Evolutionary conservation across 2,329 filamentous ascomycete species (phyloP), one percentile per base, ranked within the genome.

Genomic region (Gnomoniopsis sp.): DNA sequence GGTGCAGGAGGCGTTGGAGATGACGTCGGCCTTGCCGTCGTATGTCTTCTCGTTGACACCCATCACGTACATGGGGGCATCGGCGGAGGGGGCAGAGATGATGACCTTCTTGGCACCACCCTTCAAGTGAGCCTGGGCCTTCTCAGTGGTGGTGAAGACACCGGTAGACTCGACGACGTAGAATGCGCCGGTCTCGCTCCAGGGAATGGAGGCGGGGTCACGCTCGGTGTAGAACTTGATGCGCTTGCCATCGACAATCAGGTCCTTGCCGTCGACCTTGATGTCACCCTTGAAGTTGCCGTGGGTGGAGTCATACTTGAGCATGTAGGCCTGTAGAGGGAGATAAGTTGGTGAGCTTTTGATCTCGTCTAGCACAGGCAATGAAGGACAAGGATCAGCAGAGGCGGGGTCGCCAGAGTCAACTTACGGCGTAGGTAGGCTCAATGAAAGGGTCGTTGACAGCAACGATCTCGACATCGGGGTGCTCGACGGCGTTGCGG

Each of bases 371-470:
- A n/a, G n/a, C n/a, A n/a, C n/a, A n/a, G n/a, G n/a, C n/a, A n/a
- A n/a, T n/a, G n/a, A n/a, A n/a, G n/a, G n/a, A n/a, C n/a, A n/a
- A n/a, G n/a, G n/a, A n/a, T n/a, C n/a, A n/a, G n/a, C n/a, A n/a
- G n/a, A n/a, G n/a, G n/a, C n/a, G n/a, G n/a, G n/a, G n/a, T n/a
- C n/a, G n/a, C n/a, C n/a, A 58, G 52, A 57, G 55, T 55, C 46
- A 61, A 89, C 92, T 84, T 88, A 96, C 93, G 78, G 95, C 95
- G 81, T 98, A 98, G 79, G 93, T 82, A 72, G 90, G 86, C 81
- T 97, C 93, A 81, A 99, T 98, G 89, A 99, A 98, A 71, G 95
- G 95, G 79, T 98, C 95, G 86, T 99, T 98, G 82, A 97, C 91
- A 71, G 95, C 93, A 72, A 97, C 91, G 72, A 99, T 84, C 72